Evolutionary conservation across 2,329 filamentous ascomycete species (phyloP).

Genomic region (Aspergillus sp.): DNA sequence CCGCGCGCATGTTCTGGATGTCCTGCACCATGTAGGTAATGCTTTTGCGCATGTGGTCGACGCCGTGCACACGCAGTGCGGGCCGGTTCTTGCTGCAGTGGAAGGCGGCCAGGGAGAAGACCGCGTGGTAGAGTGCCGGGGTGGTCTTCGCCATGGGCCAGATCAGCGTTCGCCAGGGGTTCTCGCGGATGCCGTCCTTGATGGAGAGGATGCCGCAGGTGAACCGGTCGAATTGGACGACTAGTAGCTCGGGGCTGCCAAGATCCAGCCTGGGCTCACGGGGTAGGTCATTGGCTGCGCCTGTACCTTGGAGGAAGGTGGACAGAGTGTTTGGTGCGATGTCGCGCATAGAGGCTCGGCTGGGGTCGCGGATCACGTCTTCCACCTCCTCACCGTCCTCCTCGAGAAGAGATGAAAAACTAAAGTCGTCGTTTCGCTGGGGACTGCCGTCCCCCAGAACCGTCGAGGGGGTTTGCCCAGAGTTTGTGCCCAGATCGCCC

Average conservation of each 20-base stretch:
- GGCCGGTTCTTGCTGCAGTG: conserved; percentile 61
- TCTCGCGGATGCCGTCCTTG: conserved; percentile 66
- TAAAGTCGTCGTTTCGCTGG: conserved; percentile 17
- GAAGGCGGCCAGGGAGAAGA: conserved; percentile 67
- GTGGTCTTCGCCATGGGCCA: conserved; percentile 65
- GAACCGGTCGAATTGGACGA: conserved; percentile 61
- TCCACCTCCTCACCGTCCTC: conserved; percentile 51
- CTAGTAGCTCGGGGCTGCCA: conserved; percentile 59
- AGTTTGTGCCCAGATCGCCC: conserved; percentile 4
- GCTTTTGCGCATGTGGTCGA: conserved; percentile 66
- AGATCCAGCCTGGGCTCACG: conserved; percentile 48
- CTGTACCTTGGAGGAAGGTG: conserved; percentile 20
- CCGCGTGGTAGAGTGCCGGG: conserved; percentile 65
- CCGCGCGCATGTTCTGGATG: conserved; percentile 61
- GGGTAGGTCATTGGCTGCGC: conserved; percentile 32
- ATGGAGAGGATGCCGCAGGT: conserved; percentile 70
- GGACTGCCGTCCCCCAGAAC: conserved; percentile 7
- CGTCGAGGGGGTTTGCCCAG: conserved; percentile 7
- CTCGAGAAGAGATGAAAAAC: conserved; percentile 32
- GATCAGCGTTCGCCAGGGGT: conserved; percentile 69
- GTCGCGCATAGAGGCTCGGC: conserved; percentile 21
- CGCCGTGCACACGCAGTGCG: conserved; percentile 58
- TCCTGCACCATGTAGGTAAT: conserved; percentile 58
- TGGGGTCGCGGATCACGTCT: conserved; percentile 49
- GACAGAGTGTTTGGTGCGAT: conserved; percentile 31